Conservation (phyloP, 2,329 filamentous ascomycete species). For the Aspergillus persii region DNA sequence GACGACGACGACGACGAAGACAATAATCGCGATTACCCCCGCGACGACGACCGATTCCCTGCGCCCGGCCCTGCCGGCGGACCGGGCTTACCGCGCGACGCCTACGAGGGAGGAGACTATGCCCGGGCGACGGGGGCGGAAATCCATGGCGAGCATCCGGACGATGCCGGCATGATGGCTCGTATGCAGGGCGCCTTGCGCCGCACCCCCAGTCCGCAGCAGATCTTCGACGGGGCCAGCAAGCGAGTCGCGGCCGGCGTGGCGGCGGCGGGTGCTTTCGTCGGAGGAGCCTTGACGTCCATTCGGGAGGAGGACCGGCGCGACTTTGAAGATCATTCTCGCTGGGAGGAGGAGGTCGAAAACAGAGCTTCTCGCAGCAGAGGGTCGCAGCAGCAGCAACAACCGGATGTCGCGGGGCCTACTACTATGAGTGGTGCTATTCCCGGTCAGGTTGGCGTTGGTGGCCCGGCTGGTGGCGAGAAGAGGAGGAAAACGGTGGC, state of each 20-base stretch:
- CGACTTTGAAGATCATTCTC: conserved; percentile 79
- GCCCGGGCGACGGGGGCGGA: conserved; percentile 37
- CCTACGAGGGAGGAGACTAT: conserved; percentile 28
- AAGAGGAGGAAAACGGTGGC: conserved; percentile 75
- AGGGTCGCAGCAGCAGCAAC: conserved; percentile 16
- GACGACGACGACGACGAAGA: conserved; percentile 68
- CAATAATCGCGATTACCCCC: conserved; percentile 50
- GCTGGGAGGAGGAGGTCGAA: conserved; percentile 89
- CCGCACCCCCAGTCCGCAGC: conserved; percentile 81
- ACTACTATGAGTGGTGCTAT: conserved; percentile 29
- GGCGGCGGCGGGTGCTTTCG: conserved; percentile 75
- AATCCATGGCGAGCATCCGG: conserved; percentile 29
- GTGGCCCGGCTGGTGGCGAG: conserved; percentile 23
- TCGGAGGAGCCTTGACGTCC: conserved; percentile 77
- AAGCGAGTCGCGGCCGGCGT: conserved; percentile 78
- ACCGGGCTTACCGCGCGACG: conserved; percentile 28
- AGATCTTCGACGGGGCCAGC: conserved; percentile 80
- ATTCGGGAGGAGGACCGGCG: conserved; percentile 81
- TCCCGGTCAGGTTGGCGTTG: conserved; percentile 34
- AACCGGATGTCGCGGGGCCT: conserved; percentile 19
- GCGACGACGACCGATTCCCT: conserved; percentile 29
- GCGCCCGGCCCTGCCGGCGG: conserved; percentile 19
- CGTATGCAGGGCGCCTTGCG: conserved; percentile 78
- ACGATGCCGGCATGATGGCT: conserved; percentile 64
- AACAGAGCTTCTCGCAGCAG: conserved; percentile 50